Base-by-base conservation (phyloP, 2,329 filamentous ascomycete genomes). In the Amylocarpus encephaloides region DNA sequence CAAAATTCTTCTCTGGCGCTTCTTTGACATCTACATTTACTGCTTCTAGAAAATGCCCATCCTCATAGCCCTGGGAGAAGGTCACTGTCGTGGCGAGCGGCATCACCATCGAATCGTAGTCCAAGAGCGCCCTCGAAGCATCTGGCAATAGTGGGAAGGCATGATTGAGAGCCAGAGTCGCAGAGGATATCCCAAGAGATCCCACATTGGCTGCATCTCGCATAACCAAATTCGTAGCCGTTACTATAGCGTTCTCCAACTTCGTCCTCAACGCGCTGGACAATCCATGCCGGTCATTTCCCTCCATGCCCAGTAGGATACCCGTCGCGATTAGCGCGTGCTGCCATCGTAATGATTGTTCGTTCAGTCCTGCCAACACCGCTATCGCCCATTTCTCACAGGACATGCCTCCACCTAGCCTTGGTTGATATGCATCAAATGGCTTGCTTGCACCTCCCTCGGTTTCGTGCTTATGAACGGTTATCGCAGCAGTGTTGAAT, bases 341-440 rank as follows among this genome's bases (percentile, higher is more conserved):
- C 61, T 82, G 78, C 83, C 83, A 87, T 65, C 82, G 70, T 80
- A 66, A 80, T 59, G 81, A 78, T 76, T 80, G 83, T 9, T 69
- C 67, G 57, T 71, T 68, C 6, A 67, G 60, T 9, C 68, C 68
- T 46, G 64, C 65, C 10, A 70, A 55, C n/a, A 70, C 65, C 35
- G 68, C 66, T 51, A 59, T 66, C 18, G 67, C 62, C 68, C 68
- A 71, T 43, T 69, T 67, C 58, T 68, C 67, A 46, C 61, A 60
- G 5, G 51, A 63, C 75, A 78, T 67, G 73, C 83, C 59, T 73
- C 75, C 40, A 78, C 80, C 61, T 53, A 57, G 58, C 54, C 61
- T 55, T 18, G 62, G 61, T 56, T 65, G 61, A 48, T 64, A 64
- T 22, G 61, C 60, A 59, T 63, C 57, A 41, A 57, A 59, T 68